Conservation (phyloP, 306 rosid species). For the Glycine tomentella region DNA sequence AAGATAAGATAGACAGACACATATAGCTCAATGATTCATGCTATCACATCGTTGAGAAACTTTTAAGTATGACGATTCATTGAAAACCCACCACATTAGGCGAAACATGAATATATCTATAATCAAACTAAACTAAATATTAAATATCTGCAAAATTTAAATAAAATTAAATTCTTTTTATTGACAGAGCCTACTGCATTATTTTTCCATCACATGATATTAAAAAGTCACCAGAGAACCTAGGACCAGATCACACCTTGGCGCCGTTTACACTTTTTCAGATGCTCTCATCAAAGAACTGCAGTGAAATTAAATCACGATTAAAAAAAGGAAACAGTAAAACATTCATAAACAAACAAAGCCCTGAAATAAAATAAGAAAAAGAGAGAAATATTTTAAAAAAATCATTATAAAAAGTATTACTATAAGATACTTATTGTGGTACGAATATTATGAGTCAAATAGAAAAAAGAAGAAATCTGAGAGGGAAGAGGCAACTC, state of each 20-base stretch:
- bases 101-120: neutral
- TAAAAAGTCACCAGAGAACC: neutral
- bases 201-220: constrained; percentile 1
- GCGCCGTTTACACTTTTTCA: neutral
- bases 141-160: neutral
- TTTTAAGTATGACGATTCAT: constrained; percentile 10
- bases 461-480: neutral
- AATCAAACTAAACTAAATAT: neutral
- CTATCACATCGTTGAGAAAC: constrained; percentile 10
- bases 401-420: too few species aligned
- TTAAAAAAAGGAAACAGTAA: neutral
- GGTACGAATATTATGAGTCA: neutral
- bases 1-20: constrained; percentile 27
- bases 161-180: neutral
- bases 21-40: constrained; percentile 7
- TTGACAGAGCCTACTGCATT: neutral
- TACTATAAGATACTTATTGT: neutral
- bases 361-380: neutral
- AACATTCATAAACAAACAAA: neutral
- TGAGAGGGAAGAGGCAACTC: neutral
- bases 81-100: neutral
- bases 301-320: neutral
- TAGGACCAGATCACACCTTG: neutral
- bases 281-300: too few species aligned
- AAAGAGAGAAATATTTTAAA: too few species aligned